These are phyloP conservation scores for Pichia eremophila DNA, from an alignment of 805 yeast genomes.

Conservation along the genomic window DNA sequence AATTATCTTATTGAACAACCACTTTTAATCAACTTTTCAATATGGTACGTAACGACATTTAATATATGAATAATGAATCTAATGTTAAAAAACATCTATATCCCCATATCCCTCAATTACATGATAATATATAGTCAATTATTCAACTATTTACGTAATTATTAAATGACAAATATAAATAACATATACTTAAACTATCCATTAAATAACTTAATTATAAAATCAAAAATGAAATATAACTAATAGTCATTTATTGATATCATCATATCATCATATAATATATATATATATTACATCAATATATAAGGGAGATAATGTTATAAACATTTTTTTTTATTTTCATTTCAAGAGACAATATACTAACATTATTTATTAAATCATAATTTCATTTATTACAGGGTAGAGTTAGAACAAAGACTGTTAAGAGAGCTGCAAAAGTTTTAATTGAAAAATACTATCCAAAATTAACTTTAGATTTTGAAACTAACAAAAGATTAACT, in stretches of 20 bases:
- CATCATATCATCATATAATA: no score
- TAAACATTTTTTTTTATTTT: no score
- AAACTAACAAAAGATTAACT: slow-evolving; percentile 99
- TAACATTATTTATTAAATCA: neutral
- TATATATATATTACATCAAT: no score
- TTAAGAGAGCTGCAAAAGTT: slow-evolving; percentile 99
- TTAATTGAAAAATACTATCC: slow-evolving; percentile 99
- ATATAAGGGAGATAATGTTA: no score
- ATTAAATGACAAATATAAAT: no score
- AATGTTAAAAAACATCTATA: neutral
- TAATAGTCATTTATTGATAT: no score
- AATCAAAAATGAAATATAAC: no score
- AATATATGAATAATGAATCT: neutral
- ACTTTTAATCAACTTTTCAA: neutral
- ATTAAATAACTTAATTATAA: no score
- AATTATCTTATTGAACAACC: neutral
- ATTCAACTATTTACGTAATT: no score
- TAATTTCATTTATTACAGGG: slow-evolving; percentile 48
- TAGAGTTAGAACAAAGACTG: slow-evolving; percentile 99
- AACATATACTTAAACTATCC: no score
- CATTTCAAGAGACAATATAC: no score
- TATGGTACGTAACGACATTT: neutral
- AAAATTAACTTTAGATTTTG: slow-evolving; percentile 97
- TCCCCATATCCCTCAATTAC: neutral
- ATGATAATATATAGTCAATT: no score